phyloP scores from a whole-genome alignment of 2,329 filamentous ascomycete genomes.

The Penicillium verrucosum region DNA sequence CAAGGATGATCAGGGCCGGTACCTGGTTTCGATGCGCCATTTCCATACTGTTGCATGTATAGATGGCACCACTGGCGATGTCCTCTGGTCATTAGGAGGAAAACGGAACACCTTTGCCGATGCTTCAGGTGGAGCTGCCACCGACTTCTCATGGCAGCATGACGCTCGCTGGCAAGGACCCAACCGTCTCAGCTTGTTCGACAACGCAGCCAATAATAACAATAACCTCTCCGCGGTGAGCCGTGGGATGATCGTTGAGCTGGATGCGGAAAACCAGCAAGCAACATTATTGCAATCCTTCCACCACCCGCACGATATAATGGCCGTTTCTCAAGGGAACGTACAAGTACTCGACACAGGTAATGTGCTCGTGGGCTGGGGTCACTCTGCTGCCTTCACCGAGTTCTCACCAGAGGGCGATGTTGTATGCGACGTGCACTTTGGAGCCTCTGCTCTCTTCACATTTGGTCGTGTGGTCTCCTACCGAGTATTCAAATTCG shows the following conservation, averaged over 20 bases:
- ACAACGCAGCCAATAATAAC: constrained; percentile 26
- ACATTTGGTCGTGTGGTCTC: constrained; percentile 50
- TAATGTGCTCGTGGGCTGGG: constrained; percentile 52
- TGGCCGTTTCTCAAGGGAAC: constrained; percentile 22
- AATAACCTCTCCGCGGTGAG: constrained; percentile 13
- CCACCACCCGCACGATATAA: constrained; percentile 18
- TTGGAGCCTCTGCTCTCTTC: constrained; percentile 47
- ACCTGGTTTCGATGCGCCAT: constrained; percentile 44
- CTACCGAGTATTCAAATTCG: constrained; percentile 54
- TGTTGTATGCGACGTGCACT: constrained; percentile 28
- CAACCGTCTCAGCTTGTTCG: constrained; percentile 24
- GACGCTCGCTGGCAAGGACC: constrained; percentile 29
- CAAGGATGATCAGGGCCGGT: constrained; percentile 46
- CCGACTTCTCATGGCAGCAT: constrained; percentile 30
- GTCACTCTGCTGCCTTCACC: constrained; percentile 50
- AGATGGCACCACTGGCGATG: constrained; percentile 31
- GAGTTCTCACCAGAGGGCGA: constrained; percentile 40
- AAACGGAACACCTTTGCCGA: constrained; percentile 30
- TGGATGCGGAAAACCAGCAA: constrained; percentile 8
- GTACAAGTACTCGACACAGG: constrained; percentile 28
- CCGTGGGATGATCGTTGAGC: constrained; percentile 16
- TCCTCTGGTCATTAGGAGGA: constrained; percentile 30
- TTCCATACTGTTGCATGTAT: constrained; percentile 39
- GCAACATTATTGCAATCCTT: constrained; percentile 15
- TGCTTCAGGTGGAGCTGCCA: constrained; percentile 21